A percentile compares a stretch with the other conserved stretches of the same genome.
Conservation (phyloP, 2,329 filamentous ascomycete genomes). For the Metarhizium album region DNA sequence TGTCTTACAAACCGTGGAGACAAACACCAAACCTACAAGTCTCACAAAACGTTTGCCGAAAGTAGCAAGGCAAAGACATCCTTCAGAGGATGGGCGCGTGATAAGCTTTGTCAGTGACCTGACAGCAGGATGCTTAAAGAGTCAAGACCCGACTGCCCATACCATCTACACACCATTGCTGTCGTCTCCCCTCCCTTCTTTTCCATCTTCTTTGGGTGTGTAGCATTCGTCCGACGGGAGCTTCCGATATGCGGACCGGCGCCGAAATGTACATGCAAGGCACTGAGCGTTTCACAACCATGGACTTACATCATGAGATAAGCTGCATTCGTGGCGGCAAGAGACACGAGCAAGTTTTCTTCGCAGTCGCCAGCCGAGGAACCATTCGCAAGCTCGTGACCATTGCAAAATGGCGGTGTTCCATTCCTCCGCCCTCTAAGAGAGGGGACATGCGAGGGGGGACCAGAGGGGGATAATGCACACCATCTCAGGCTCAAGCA, state of each 20-base stretch:
- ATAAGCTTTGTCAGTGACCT: too few relatives aligned
- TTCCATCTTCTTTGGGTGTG: background rate
- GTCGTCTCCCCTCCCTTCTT: too few relatives aligned
- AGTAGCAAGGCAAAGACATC: too few relatives aligned
- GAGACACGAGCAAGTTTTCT: background rate
- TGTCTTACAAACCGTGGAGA: too few relatives aligned
- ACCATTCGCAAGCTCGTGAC: background rate
- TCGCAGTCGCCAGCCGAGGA: background rate
- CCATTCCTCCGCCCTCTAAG: background rate
- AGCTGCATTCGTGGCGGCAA: background rate
- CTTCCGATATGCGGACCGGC: background rate
- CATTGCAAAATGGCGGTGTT: background rate
- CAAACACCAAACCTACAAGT: too few relatives aligned
- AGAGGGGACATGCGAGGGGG: background rate
- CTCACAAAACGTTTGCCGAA: too few relatives aligned
- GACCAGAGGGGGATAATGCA: background rate
- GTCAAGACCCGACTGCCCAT: background rate
- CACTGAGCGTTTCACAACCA: background rate
- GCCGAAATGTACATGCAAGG: background rate
- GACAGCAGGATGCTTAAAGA: too few relatives aligned
- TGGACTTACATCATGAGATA: background rate
- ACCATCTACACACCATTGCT: background rate
- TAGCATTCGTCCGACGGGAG: background rate
- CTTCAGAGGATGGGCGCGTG: too few relatives aligned
- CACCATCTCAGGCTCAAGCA: background rate